These are phyloP conservation scores for Hyphodiscus hymeniophilus DNA, from an alignment of 495 filamentous ascomycete genomes.

Conservation along the genomic window DNA sequence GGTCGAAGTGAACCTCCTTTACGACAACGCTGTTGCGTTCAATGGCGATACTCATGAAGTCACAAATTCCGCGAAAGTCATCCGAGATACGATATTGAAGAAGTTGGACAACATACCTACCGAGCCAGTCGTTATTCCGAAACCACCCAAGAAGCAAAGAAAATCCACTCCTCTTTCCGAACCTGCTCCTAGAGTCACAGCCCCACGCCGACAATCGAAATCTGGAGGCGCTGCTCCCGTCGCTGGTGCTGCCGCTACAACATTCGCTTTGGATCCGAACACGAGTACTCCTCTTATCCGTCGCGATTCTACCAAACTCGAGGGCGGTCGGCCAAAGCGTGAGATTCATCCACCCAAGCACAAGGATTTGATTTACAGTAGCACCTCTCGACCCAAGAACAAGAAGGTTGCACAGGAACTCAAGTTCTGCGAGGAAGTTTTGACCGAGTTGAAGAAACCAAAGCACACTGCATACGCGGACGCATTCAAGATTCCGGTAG, in stretches of 20 bases:
- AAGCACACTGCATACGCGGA: constrained; percentile 57
- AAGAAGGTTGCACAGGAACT: constrained; percentile 88
- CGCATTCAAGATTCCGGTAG: constrained; percentile 75
- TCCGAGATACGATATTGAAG: constrained; percentile 12
- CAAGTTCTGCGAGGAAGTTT: constrained; percentile 76
- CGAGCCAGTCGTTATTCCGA: background rate
- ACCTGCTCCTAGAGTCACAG: constrained; percentile 25
- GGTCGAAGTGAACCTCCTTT: constrained; percentile 64
- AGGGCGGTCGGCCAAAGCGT: constrained; percentile 75
- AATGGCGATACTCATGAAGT: constrained; percentile 74
- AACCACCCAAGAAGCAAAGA: constrained; percentile 24
- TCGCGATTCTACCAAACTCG: constrained; percentile 69
- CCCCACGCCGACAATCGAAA: constrained; percentile 28
- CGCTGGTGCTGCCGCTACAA: constrained; percentile 27
- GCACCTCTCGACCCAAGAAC: constrained; percentile 71
- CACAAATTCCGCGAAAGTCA: constrained; percentile 41
- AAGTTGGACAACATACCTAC: constrained; percentile 16
- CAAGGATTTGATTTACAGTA: constrained; percentile 72
- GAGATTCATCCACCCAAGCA: constrained; percentile 86
- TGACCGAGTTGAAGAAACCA: constrained; percentile 68
- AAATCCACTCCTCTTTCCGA: constrained; percentile 38
- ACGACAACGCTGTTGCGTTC: constrained; percentile 68
- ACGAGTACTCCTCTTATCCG: constrained; percentile 88
- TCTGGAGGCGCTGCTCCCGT: constrained; percentile 35
- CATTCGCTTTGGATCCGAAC: constrained; percentile 68